Base-by-base conservation (phyloP, 306 rosid genomes). In the Casuarina equisetifolia region DNA sequence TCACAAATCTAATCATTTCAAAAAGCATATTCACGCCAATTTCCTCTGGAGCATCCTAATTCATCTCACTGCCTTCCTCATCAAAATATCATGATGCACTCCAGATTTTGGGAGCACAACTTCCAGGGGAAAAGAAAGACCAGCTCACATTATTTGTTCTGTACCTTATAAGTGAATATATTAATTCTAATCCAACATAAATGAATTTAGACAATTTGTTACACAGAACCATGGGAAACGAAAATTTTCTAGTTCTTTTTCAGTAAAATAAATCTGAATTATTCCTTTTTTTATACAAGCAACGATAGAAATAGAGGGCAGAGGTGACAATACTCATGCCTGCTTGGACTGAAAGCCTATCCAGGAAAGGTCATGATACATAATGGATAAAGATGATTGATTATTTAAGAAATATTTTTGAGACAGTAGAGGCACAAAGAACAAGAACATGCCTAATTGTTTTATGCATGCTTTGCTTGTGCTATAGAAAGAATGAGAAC, bases 1-100 rank as follows among this genome's bases (percentile, higher is more conserved):
- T 69, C 32, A 66, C 42, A 64, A 54, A 51, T 8, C 55, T 42
- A 53, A 76, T 69, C 63, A 69, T 52, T 35, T 44, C 58, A 19
- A 68, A 69, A 6, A 69, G 6, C 70, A 8, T 13, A 45, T 19
- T 50, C 40, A 25, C 5, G 19, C 32, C 25, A 49, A 4, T 39
- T 11, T 19, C 44, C 25, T 25, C 16, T 25, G 44, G 1, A 35
- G 12, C 67, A 20, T 25, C n/a, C n/a, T 20, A 25, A 44, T 54
- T 13, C 58, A 43, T 52, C 38, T 32, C 45, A 63, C 69, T 36
- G 5, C 69, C 48, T 16, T 25, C 71, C 13, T 66, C 71, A 17
- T 17, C 35, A 16, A 9, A 42, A 67, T 17, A 67, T 42, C 8
- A 42, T 17, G 42, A 66, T 67, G 2, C 71, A 9, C 40, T 25